These are phyloP conservation scores for Xylaria sp. DNA, from an alignment of 2,329 filamentous ascomycete species.

Conservation along the genomic window DNA sequence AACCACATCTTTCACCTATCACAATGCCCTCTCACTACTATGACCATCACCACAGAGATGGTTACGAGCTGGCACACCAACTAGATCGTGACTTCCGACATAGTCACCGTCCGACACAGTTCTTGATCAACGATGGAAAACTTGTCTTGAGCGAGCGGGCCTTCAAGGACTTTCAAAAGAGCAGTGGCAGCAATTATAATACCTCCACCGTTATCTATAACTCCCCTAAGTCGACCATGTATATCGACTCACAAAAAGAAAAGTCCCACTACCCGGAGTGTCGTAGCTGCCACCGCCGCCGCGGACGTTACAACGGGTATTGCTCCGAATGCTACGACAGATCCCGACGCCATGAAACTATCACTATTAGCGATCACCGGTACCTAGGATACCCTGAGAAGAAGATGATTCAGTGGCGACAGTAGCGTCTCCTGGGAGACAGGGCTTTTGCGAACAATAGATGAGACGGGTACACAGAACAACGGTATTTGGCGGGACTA, in stretches of 20 bases:
- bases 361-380: slow-evolving; percentile 15
- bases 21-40: slow-evolving; percentile 36
- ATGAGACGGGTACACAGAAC: too few relatives aligned
- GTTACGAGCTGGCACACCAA: slow-evolving; percentile 37
- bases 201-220: slow-evolving; percentile 47
- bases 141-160: slow-evolving; percentile 41
- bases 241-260: slow-evolving; percentile 17
- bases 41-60: slow-evolving; percentile 20
- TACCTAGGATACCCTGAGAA: slow-evolving; percentile 30
- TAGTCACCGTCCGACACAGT: slow-evolving; percentile 38
- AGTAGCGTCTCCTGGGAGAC: background rate
- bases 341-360: slow-evolving; percentile 17
- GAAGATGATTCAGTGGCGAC: slow-evolving; percentile 32
- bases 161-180: slow-evolving; percentile 19
- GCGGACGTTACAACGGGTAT: slow-evolving; percentile 36
- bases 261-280: slow-evolving; percentile 8
- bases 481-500: background rate
- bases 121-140: slow-evolving; percentile 46
- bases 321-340: slow-evolving; percentile 39
- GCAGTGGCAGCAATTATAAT: slow-evolving; percentile 26
- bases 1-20: background rate
- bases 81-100: slow-evolving; percentile 36
- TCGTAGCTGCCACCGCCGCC: slow-evolving; percentile 36
- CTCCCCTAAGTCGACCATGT: slow-evolving; percentile 41
- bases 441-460: background rate